These are phyloP conservation scores for Tilletia setariae DNA, from an alignment of 1,284 basidiomycete genomes.

Conservation along the genomic window DNA sequence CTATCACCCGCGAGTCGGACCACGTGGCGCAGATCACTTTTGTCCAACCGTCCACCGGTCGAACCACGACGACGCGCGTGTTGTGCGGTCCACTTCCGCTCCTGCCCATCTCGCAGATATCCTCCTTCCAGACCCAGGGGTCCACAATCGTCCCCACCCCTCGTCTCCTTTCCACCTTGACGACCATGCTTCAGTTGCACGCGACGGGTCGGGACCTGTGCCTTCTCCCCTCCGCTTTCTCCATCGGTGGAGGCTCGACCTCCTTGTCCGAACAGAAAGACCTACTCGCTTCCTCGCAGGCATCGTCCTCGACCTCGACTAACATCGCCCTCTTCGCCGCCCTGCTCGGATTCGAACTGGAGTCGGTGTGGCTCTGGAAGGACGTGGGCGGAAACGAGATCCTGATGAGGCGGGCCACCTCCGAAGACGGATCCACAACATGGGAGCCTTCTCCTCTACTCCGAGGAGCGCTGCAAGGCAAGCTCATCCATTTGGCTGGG, in stretches of 20 bases:
- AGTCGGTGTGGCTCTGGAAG: slow-evolving; percentile 55
- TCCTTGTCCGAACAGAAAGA: neutral
- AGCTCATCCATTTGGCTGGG: slow-evolving; percentile 55
- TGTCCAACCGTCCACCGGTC: slow-evolving; percentile 25
- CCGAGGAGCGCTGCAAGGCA: slow-evolving; percentile 50
- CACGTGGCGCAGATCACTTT: slow-evolving; percentile 31
- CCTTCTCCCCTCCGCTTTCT: slow-evolving; percentile 41
- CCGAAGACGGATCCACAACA: slow-evolving; percentile 45
- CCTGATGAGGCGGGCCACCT: slow-evolving; percentile 48
- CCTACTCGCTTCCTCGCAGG: slow-evolving; percentile 31
- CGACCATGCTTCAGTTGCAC: slow-evolving; percentile 53
- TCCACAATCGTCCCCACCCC: slow-evolving; percentile 45
- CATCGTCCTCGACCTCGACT: slow-evolving; percentile 54
- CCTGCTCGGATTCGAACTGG: slow-evolving; percentile 53
- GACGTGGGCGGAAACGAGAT: slow-evolving; percentile 55
- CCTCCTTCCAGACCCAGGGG: slow-evolving; percentile 21
- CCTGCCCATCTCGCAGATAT: slow-evolving; percentile 34
- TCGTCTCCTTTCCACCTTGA: slow-evolving; percentile 48
- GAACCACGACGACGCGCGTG: slow-evolving; percentile 26
- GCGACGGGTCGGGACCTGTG: slow-evolving; percentile 48
- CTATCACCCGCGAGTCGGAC: slow-evolving; percentile 20
- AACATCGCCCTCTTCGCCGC: slow-evolving; percentile 51
- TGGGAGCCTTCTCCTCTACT: slow-evolving; percentile 52
- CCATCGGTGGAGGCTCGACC: slow-evolving; percentile 19
- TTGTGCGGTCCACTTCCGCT: slow-evolving; percentile 45